Evolutionary conservation across 2,329 filamentous ascomycete species (phyloP).

Genomic region (Penicillium capsulatum): DNA sequence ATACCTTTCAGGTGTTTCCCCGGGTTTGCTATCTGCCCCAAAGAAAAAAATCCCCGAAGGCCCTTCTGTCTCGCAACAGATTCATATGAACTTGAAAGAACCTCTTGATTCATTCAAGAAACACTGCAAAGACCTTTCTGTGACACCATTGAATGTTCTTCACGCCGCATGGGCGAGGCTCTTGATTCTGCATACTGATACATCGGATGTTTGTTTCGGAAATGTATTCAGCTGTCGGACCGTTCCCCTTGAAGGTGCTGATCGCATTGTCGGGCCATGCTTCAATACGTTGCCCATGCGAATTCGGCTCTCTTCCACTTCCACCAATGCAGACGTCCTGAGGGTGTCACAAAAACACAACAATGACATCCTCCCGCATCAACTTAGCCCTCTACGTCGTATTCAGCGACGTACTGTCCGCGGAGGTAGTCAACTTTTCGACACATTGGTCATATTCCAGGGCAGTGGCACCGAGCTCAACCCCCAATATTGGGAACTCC

Average conservation of each 20-base stretch:
- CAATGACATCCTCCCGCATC: slow-evolving; percentile 59
- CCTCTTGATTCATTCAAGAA: slow-evolving; percentile 48
- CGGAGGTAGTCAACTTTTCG: slow-evolving; percentile 61
- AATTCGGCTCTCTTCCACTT: slow-evolving; percentile 47
- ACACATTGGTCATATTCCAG: slow-evolving; percentile 76
- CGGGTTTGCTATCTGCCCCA: slow-evolving; percentile 33
- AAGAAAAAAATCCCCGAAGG: background rate
- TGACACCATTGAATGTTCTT: slow-evolving; percentile 62
- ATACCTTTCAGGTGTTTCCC: slow-evolving; percentile 52
- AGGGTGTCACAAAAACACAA: slow-evolving; percentile 60
- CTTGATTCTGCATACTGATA: slow-evolving; percentile 53
- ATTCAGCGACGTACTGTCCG: slow-evolving; percentile 56
- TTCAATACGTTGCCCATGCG: slow-evolving; percentile 84
- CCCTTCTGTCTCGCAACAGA: slow-evolving; percentile 14
- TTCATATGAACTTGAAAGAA: slow-evolving; percentile 25
- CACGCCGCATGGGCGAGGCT: slow-evolving; percentile 71
- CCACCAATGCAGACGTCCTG: slow-evolving; percentile 55
- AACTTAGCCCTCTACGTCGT: slow-evolving; percentile 69
- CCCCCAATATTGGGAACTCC: slow-evolving; percentile 48
- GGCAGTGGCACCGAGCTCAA: slow-evolving; percentile 50
- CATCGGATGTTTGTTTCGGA: slow-evolving; percentile 74
- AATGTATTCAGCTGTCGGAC: slow-evolving; percentile 78
- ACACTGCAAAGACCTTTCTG: slow-evolving; percentile 51
- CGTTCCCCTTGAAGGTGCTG: slow-evolving; percentile 60
- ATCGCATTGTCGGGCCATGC: slow-evolving; percentile 76